Percentiles rank a stretch among this genome's conserved stretches.
phyloP scores from a whole-genome alignment of 176 grass and related monocot species.

The Zizania latifolia region DNA sequence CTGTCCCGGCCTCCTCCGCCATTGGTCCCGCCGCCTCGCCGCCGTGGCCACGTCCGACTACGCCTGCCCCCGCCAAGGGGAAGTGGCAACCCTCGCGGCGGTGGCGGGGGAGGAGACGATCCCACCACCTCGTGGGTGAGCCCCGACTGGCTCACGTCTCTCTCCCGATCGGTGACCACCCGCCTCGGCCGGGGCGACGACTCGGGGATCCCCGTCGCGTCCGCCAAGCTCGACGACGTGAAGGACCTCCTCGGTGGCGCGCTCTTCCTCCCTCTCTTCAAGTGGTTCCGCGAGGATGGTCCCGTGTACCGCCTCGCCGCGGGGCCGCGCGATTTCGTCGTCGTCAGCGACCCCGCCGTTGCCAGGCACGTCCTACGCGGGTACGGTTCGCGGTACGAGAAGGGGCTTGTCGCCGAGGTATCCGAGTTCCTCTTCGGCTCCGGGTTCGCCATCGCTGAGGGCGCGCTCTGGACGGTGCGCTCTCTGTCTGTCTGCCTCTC shows the following conservation, averaged over 20 bases:
- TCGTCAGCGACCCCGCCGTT: constrained; percentile 78
- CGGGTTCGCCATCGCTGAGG: constrained; percentile 79
- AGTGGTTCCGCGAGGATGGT: constrained; percentile 88
- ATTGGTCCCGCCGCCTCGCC: background rate
- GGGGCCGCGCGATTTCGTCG: constrained; percentile 75
- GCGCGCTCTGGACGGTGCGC: constrained; percentile 68
- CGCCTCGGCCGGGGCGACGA: constrained; percentile 43
- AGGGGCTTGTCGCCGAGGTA: constrained; percentile 92
- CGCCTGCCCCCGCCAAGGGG: constrained; percentile 30
- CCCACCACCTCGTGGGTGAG: constrained; percentile 62
- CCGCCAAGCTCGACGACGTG: constrained; percentile 88
- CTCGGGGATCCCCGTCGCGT: constrained; percentile 74
- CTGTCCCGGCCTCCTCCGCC: background rate
- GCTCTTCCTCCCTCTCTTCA: constrained; percentile 96
- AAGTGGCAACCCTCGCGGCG: background rate
- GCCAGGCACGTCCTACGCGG: constrained; percentile 82
- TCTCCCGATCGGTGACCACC: constrained; percentile 34
- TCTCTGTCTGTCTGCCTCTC: background rate
- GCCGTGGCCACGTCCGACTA: background rate
- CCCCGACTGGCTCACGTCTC: constrained; percentile 80
- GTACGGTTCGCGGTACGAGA: constrained; percentile 75
- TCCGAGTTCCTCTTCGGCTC: constrained; percentile 95
- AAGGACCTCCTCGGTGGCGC: constrained; percentile 88
- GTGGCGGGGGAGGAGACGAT: constrained; percentile 9
- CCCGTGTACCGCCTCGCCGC: constrained; percentile 88